Conservation (phyloP, 176 grass and related monocot species). For the Dendrocalamus sinicus region DNA sequence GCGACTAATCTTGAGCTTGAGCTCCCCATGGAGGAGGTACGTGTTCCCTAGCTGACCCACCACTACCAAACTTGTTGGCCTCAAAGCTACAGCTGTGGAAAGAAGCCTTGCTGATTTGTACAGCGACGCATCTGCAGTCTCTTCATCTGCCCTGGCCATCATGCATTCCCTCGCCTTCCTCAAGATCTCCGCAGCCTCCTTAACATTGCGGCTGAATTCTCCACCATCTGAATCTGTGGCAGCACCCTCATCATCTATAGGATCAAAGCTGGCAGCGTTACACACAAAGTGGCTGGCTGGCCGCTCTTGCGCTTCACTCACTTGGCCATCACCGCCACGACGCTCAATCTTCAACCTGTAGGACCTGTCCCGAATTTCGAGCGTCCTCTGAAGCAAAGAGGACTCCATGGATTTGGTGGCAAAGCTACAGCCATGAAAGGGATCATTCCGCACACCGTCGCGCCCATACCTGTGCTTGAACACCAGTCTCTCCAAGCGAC, state of each 20-base stretch:
- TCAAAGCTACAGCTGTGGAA: constrained; percentile 68
- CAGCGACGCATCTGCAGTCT: constrained; percentile 62
- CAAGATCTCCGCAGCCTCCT: constrained; percentile 66
- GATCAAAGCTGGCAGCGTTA: too few relatives aligned
- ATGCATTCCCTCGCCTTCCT: constrained; percentile 67
- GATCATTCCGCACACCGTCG: too few relatives aligned
- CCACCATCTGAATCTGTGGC: constrained; percentile 39
- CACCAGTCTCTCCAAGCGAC: too few relatives aligned
- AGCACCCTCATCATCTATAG: not conserved
- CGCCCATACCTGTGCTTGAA: too few relatives aligned
- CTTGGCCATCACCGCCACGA: not conserved
- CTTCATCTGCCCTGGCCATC: constrained; percentile 62
- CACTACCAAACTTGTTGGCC: constrained; percentile 69
- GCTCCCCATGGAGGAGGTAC: constrained; percentile 90
- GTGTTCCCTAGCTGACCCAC: constrained; percentile 91
- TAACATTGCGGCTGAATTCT: constrained; percentile 68
- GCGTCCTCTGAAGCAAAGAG: constrained; percentile 66
- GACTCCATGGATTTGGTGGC: constrained; percentile 57
- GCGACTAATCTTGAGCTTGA: constrained; percentile 88
- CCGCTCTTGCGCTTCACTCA: constrained; percentile 10
- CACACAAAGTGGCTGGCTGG: constrained; percentile 11
- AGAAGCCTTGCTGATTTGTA: constrained; percentile 79
- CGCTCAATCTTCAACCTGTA: constrained; percentile 61
- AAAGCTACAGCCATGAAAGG: too few relatives aligned
- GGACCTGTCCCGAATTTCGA: constrained; percentile 69